phyloP scores from a whole-genome alignment of 1,284 basidiomycete species.

The Gomphus bonarii region DNA sequence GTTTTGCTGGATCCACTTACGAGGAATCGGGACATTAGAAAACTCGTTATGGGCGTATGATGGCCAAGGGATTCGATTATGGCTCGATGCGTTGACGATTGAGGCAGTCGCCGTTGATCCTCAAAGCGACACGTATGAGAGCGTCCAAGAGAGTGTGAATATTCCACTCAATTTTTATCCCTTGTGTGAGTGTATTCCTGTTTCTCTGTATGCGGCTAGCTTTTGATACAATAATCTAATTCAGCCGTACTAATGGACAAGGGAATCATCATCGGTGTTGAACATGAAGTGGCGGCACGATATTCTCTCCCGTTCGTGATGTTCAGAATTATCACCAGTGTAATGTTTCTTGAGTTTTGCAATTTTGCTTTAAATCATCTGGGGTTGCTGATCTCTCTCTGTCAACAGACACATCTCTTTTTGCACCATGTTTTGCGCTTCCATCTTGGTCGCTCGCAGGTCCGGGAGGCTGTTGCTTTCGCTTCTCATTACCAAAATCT shows the following conservation, averaged over 20 bases:
- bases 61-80: slow-evolving; percentile 80
- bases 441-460: slow-evolving; percentile 65
- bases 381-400: not conserved
- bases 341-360: slow-evolving; percentile 31
- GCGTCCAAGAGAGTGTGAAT: slow-evolving; percentile 86
- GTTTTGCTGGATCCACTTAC: slow-evolving; percentile 96
- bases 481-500: slow-evolving; percentile 82
- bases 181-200: slow-evolving; percentile 59
- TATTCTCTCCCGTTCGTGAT: slow-evolving; percentile 82
- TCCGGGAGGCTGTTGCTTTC: slow-evolving; percentile 75
- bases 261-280: slow-evolving; percentile 94
- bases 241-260: slow-evolving; percentile 96
- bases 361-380: not conserved
- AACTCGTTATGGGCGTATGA: slow-evolving; percentile 99
- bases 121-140: slow-evolving; percentile 36
- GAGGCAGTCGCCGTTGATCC: slow-evolving; percentile 27
- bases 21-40: slow-evolving; percentile 86
- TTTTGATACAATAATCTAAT: not conserved
- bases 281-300: slow-evolving; percentile 75
- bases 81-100: slow-evolving; percentile 91
- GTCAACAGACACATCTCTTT: slow-evolving; percentile 78
- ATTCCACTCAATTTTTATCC: slow-evolving; percentile 94
- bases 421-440: slow-evolving; percentile 85
- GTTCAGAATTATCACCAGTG: slow-evolving; percentile 86
- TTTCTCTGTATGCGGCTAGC: not conserved